Conservation (phyloP, 331 rosid genomes). For the Quercus lobata region DNA sequence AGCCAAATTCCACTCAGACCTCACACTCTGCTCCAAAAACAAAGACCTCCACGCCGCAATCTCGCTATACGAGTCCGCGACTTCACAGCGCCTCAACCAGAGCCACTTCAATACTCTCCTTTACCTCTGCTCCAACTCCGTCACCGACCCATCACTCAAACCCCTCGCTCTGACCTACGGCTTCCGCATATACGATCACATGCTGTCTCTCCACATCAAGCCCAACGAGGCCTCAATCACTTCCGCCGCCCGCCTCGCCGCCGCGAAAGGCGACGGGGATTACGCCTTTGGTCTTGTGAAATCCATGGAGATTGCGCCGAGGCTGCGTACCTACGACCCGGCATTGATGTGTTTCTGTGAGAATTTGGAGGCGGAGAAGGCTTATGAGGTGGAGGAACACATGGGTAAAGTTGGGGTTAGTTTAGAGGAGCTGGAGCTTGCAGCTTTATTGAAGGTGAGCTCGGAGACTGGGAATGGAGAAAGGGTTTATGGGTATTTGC, state of each 20-base stretch:
- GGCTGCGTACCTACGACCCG: slow-evolving; percentile 70
- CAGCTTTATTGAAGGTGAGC: slow-evolving; percentile 67
- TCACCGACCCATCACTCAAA: slow-evolving; percentile 43
- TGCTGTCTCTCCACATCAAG: slow-evolving; percentile 28
- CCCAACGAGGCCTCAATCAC: slow-evolving; percentile 89
- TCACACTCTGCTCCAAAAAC: slow-evolving; percentile 58
- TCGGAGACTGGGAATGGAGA: slow-evolving; percentile 42
- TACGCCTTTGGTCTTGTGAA: slow-evolving; percentile 60
- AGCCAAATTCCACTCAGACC: slow-evolving; percentile 52
- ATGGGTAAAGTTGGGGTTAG: slow-evolving; percentile 43
- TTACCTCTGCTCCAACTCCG: slow-evolving; percentile 71
- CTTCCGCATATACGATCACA: slow-evolving; percentile 57
- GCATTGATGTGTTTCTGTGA: slow-evolving; percentile 68
- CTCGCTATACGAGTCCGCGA: slow-evolving; percentile 48
- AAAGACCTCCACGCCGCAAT: slow-evolving; percentile 56
- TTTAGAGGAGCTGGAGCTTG: slow-evolving; percentile 64
- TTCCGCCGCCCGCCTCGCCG: slow-evolving; percentile 68
- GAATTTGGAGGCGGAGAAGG: slow-evolving; percentile 57
- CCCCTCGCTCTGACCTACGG: slow-evolving; percentile 46
- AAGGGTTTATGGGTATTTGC: slow-evolving; percentile 73
- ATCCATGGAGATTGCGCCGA: slow-evolving; percentile 42
- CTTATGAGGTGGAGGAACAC: slow-evolving; percentile 71
- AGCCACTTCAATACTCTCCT: slow-evolving; percentile 76
- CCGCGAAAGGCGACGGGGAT: slow-evolving; percentile 58
- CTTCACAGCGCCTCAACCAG: slow-evolving; percentile 44